These are phyloP conservation scores for Fusarium nodosum DNA, from an alignment of 2,329 filamentous ascomycete species.

Conservation along the genomic window DNA sequence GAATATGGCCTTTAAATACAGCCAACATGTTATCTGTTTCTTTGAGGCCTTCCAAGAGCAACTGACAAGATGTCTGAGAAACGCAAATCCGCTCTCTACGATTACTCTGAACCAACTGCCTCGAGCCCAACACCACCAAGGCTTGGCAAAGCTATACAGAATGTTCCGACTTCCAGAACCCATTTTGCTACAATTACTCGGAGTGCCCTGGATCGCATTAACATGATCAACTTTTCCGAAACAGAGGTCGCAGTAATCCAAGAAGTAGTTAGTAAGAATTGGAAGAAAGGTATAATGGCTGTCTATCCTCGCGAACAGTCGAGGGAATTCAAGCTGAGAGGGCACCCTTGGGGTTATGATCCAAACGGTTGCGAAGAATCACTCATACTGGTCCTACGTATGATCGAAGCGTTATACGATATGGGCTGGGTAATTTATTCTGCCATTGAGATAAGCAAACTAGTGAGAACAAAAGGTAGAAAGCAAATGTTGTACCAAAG, in stretches of 20 bases:
- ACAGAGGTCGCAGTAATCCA: conserved; percentile 11
- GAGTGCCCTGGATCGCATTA: conserved; percentile 14
- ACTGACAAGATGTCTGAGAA: conserved; percentile 14
- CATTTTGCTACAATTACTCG: conserved; percentile 16
- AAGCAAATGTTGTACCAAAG: background rate
- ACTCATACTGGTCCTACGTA: conserved; percentile 11
- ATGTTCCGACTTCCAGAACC: background rate
- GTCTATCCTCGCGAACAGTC: conserved; percentile 11
- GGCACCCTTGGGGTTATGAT: conserved; percentile 14
- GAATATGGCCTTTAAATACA: background rate
- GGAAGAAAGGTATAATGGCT: conserved; percentile 18
- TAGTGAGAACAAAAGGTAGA: conserved; percentile 14
- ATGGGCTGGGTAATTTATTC: conserved; percentile 28
- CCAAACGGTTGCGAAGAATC: conserved; percentile 25
- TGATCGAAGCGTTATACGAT: conserved; percentile 10
- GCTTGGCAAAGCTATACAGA: background rate
- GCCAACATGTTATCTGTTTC: background rate
- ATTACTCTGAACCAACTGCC: background rate
- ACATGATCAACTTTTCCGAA: conserved; percentile 24
- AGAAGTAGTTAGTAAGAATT: conserved; percentile 6
- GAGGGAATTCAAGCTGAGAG: conserved; percentile 28
- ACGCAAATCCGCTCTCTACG: background rate
- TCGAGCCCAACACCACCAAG: conserved; percentile 13
- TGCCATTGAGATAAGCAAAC: conserved; percentile 23
- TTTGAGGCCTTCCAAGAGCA: accelerated